These are phyloP conservation scores for Aspergillus leporis DNA, from an alignment of 495 filamentous ascomycete species.

Conservation along the genomic window DNA sequence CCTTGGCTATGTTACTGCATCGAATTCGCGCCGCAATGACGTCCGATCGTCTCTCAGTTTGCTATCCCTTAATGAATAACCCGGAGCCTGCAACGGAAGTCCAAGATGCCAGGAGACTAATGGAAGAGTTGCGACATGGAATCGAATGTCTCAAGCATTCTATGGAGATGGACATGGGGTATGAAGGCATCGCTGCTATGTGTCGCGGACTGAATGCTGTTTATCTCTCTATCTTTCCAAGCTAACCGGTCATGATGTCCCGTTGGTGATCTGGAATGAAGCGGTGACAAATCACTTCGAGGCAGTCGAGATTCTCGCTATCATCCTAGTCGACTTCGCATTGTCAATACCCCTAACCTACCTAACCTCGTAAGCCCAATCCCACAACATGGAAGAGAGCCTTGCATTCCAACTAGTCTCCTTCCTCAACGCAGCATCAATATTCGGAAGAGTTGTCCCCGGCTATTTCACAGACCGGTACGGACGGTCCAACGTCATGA, in stretches of 20 bases:
- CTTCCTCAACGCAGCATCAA: too few relatives aligned
- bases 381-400: too few relatives aligned
- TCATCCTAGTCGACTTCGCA: too few relatives aligned
- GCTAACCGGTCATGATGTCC: neutral
- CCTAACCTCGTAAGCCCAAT: too few relatives aligned
- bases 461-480: too few relatives aligned
- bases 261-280: too few relatives aligned
- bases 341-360: too few relatives aligned
- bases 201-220: neutral
- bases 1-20: constrained; percentile 6
- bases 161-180: constrained; percentile 1
- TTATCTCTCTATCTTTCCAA: neutral
- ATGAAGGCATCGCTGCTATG: neutral
- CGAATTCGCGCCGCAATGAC: constrained; percentile 7
- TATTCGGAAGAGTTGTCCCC: too few relatives aligned
- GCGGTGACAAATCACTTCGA: too few relatives aligned
- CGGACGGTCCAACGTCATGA: too few relatives aligned
- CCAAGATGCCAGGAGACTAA: constrained; percentile 6
- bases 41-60: constrained; percentile 8
- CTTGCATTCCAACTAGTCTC: too few relatives aligned
- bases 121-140: constrained; percentile 11
- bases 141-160: constrained; percentile 1
- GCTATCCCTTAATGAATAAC: neutral
- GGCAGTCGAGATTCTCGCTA: too few relatives aligned
- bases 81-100: constrained; percentile 9